Base-by-base conservation (phyloP, 257 asterid species). In the Solanum virginianum region DNA sequence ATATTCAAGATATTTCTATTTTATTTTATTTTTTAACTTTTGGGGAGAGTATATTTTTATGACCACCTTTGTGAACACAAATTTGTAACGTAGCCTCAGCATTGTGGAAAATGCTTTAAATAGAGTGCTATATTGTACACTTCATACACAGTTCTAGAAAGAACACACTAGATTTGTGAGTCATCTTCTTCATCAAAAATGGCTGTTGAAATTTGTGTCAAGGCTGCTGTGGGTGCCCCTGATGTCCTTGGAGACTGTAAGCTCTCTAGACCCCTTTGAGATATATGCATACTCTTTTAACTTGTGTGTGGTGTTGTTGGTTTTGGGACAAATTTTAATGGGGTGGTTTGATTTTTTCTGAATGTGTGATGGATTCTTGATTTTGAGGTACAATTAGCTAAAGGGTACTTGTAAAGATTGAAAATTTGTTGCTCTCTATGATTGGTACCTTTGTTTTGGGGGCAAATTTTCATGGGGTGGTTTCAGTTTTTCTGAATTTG, bases 201-300 rank as follows among this genome's bases (percentile, higher is more conserved):
- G 98, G 97, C 92, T n/a, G 88, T 92, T 41, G 98, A 95, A 87
- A 49, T 91, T 83, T 90, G 92, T 87, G 96, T 91, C 26, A 94
- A 94, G 90, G 97, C 95, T 77, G 98, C 98, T 83, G 10, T 82
- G 18, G 97, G 96, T 60, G 92, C 92, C 36, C 95, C 96, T 47
- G 86, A 90, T 71, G 39, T 86, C 17, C 94, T 88, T 11, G 98
- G 98, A 83, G 98, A 93, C 90, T 94, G 98, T 94, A 92, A 84
- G 81, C 66, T 22, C 66, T 22, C 81, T 84, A n/a, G 81, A 41
- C n/a, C 20, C 16, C 2, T 66, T 32, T 22, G 0, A 45, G 6
- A 9, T 24, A 49, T 60, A 43, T 49, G 16, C 4, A 18, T 24
- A 14, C 71, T 39, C 18, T 29, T 45, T n/a, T 16, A 5, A 0